These are phyloP conservation scores for Annulohypoxylon stygium DNA, from an alignment of 495 filamentous ascomycete species.

Conservation along the genomic window DNA sequence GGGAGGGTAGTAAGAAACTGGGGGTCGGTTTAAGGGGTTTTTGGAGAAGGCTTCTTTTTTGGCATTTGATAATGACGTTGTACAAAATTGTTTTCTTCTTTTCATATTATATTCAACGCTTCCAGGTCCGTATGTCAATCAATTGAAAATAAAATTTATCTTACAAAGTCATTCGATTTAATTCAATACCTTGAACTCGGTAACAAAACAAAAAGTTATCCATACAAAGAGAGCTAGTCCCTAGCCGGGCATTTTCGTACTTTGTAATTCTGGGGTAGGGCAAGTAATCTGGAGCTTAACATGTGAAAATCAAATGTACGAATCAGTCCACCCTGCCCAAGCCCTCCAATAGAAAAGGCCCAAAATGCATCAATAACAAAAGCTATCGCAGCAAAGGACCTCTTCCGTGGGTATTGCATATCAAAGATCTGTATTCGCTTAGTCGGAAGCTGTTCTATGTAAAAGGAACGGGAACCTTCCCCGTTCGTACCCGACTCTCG, in stretches of 20 bases:
- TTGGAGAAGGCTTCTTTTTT: conserved; percentile 17
- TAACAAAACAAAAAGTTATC: neutral
- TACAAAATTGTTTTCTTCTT: neutral
- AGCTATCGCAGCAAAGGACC: conserved; percentile 3
- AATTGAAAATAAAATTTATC: neutral
- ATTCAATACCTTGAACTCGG: neutral
- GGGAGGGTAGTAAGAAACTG: conserved; percentile 1
- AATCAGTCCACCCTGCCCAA: conserved; percentile 10
- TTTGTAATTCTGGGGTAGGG: neutral
- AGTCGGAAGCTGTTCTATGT: neutral
- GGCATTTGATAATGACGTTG: conserved; percentile 44
- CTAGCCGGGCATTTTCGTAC: conserved; percentile 1
- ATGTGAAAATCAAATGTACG: conserved; percentile 32
- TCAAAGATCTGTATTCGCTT: neutral
- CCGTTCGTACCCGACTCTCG: conserved; percentile 23
- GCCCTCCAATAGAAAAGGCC: conserved; percentile 4
- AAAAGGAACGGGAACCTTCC: conserved; percentile 4
- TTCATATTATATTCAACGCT: neutral
- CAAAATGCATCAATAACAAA: conserved; percentile 3
- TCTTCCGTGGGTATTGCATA: conserved; percentile 5
- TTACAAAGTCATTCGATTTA: neutral
- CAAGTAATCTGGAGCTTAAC: conserved; percentile 6
- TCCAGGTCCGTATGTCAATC: neutral
- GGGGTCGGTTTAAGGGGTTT: conserved; percentile 8
- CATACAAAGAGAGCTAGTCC: neutral